Base-by-base conservation (phyloP, 495 filamentous ascomycete species). In the Daldinia vernicosa region DNA sequence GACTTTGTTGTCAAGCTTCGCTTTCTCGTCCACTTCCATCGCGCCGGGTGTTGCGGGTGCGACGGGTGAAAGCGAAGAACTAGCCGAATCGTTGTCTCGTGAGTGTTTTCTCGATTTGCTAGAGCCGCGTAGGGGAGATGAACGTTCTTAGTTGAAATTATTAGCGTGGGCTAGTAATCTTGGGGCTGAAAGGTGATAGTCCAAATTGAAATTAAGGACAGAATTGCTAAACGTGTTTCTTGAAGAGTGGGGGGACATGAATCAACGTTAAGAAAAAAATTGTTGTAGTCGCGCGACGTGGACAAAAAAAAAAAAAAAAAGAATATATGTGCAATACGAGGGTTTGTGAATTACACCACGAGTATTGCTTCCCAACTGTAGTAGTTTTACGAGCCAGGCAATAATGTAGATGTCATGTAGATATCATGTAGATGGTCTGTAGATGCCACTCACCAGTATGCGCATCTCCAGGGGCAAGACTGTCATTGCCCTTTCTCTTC, bases 1-100 rank as follows among this genome's bases (percentile, higher is more conserved):
- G 77, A 64, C 86, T 78, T 76, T 82, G 78, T 78, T 84, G 55
- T 84, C 78, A 37, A 80, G 80, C 53, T 86, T 84, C 14, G 77
- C 64, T 73, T 87, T 84, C 62, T 83, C 80, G 66, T 85, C 83
- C 32, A 83, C 79, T 35, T 84, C 82, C 80, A 85, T 85, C 32
- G 81, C 81, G 43, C 73, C 71, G 50, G 84, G 82, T 8, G 81
- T 81, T 70, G 79, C 84, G 3, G 81, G 82, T 51, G 81, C 81
- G 19, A 85, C 80, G n/a, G 84, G 84, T 40, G 85, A 90, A 35
- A 86, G 85, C 5, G 93, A 94, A 39, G 88, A 89, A 74, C 88
- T 90, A 1, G 84, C 88, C 12, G 88, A 89, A 30, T 86, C 86
- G 50, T 83, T 84, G 33, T 82, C 85, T 56, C 82, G 83, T 32